Base-by-base conservation (phyloP, 2,329 filamentous ascomycete genomes). In the Paecilomyces niveus region DNA sequence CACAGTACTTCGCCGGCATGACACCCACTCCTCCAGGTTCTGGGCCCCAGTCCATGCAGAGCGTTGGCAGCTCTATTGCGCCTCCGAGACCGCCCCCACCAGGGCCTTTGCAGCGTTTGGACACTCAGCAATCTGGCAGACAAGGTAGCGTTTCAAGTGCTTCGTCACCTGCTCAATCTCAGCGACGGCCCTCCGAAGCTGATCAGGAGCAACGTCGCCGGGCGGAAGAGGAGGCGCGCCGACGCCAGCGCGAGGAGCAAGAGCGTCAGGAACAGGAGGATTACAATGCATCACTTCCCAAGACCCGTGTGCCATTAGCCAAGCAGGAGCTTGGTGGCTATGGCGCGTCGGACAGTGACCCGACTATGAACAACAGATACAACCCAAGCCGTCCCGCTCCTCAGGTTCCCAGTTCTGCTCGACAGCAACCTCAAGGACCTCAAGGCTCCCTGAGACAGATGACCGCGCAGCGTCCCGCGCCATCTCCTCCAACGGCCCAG, bases 251-350 rank as follows among this genome's bases (percentile, higher is more conserved):
- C 26, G 74, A 76, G 62, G 88, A 91, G 65, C 84, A 87, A 67
- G 83, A 83, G 57, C 83, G 89, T 57, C 85, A 88, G 63, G 91
- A 96, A 55, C 81, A 90, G 65, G 92, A 94, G 70, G 90, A 86
- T 18, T 97, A 96, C 75, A 96, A 97, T 73, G 89, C 90, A 35
- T 91, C 90, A 24, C 78, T 97, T 60, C 93, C 92, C 32, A 89
- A 96, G 79, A 87, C 83, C 62, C 90, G 90, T 71, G 78, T 86
- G 10, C 90, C 90, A 2, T 69, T 94, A 64, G 92, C 92, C 32
- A 90, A 97, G 72, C 92, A 97, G 75, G 94, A 97, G 73, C 78
- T 97, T 65, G 90, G 90, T 58, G 87, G 87, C 32, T 89, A 85
- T 61, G 81, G 84, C 45, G 80, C 81, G 61, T 77, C 80, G 52